These are phyloP conservation scores for Echria macrotheca DNA, from an alignment of 495 filamentous ascomycete genomes.

Conservation along the genomic window DNA sequence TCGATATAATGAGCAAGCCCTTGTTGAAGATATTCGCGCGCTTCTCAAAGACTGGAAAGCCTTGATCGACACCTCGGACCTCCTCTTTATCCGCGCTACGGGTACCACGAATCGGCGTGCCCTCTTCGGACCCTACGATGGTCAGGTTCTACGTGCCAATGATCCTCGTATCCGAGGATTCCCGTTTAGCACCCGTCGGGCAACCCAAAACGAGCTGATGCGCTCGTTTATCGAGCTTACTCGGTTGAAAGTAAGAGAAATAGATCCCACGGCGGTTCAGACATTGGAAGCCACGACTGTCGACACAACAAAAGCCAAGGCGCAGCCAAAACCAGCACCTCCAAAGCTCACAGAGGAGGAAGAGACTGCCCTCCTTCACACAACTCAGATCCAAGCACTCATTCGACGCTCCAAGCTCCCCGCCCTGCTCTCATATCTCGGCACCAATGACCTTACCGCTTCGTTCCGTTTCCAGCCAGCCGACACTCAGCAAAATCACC, in stretches of 20 bases:
- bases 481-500: slow-evolving; percentile 64
- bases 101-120: slow-evolving; percentile 78
- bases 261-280: slow-evolving; percentile 47
- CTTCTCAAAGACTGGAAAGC: slow-evolving; percentile 75
- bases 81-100: slow-evolving; percentile 85
- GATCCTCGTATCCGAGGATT: slow-evolving; percentile 84
- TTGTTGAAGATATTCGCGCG: slow-evolving; percentile 75
- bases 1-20: slow-evolving; percentile 87
- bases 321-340: slow-evolving; percentile 39
- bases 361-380: slow-evolving; percentile 72
- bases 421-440: slow-evolving; percentile 77
- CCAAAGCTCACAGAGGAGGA: slow-evolving; percentile 72
- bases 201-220: slow-evolving; percentile 92
- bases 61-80: slow-evolving; percentile 73
- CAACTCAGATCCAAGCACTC: slow-evolving; percentile 77
- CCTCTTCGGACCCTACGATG: slow-evolving; percentile 86
- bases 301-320: slow-evolving; percentile 26
- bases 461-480: slow-evolving; percentile 76
- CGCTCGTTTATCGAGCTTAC: slow-evolving; percentile 89
- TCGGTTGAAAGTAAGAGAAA: slow-evolving; percentile 71
- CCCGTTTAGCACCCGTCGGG: slow-evolving; percentile 89
- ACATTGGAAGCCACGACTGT: too few species aligned
- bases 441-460: slow-evolving; percentile 67
- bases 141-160: slow-evolving; percentile 72
- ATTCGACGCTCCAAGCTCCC: slow-evolving; percentile 88